Conservation (phyloP, 2,329 filamentous ascomycete genomes). For the Neospermospora avenae region DNA sequence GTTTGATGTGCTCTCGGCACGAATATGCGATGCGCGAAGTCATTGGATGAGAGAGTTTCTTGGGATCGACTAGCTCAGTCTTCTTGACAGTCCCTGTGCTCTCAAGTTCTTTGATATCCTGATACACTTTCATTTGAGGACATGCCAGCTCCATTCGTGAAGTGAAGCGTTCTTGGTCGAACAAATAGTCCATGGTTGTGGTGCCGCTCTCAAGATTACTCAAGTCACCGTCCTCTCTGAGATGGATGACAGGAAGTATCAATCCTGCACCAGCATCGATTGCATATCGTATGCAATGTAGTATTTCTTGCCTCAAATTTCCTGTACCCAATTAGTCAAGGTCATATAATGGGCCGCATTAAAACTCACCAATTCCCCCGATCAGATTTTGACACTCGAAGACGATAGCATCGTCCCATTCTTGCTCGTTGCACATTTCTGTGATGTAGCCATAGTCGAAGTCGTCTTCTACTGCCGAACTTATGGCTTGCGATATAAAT, state of each 20-base stretch:
- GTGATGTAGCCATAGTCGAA: background rate
- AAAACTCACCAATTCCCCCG: background rate
- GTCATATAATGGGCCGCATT: background rate
- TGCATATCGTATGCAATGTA: constrained; percentile 11
- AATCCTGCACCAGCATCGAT: constrained; percentile 12
- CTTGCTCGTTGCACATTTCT: background rate
- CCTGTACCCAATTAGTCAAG: background rate
- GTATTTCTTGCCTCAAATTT: constrained; percentile 13
- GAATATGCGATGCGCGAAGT: background rate
- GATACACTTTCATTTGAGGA: constrained; percentile 15
- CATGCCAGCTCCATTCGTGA: constrained; percentile 9
- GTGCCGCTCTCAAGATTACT: constrained; percentile 5
- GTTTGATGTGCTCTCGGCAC: background rate
- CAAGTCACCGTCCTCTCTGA: constrained; percentile 1
- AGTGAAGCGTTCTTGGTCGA: constrained; percentile 12
- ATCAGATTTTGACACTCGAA: constrained; percentile 3
- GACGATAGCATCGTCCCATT: background rate
- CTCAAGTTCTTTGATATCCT: constrained; percentile 11
- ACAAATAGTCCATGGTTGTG: constrained; percentile 14
- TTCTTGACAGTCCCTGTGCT: constrained; percentile 3
- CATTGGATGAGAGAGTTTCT: constrained; percentile 3
- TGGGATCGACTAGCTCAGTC: constrained; percentile 4
- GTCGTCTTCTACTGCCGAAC: background rate
- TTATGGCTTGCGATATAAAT: background rate
- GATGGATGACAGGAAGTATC: constrained; percentile 6